Base-by-base conservation (phyloP, 1,139 yeast species). In the Saccharomycopsis hybrid region DNA sequence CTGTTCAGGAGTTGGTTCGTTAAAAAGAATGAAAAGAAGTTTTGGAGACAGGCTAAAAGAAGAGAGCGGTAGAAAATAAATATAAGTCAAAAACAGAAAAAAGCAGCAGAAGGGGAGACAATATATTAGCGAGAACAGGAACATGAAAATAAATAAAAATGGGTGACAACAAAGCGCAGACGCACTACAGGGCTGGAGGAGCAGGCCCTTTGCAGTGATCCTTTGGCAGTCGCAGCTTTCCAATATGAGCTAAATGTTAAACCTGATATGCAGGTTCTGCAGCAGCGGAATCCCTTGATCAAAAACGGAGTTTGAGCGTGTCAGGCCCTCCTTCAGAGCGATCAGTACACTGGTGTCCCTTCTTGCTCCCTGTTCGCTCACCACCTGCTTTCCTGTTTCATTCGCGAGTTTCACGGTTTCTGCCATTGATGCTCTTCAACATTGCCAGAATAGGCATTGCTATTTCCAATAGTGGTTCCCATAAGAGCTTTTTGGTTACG, bases 241-340 rank as follows among this genome's bases (percentile, higher is more conserved):
- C 29, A 29, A 41, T 18, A 18, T 18, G 18, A 18, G 18, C 18
- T 18, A 18, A 18, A 18, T 18, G 18, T 18, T 18, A 18, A 18
- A 18, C 18, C 18, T 18, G 18, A 18, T 18, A 36, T 31, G 47
- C 47, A 44, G 47, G 47, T 44, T 25, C 47, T 13, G 37, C 33
- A 36, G 39, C 44, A 45, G 39, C 39, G 39, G 31, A 45, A 32
- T 45, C 48, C 48, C 48, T 45, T 45, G 44, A 45, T 46, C 48
- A 25, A 45, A 45, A 18, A 18, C 11, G 48, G 48, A 45, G 39
- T 41, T 27, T 39, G 39, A 38, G 41, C 47, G 47, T 30, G 42
- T 33, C 39, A 24, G 18, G 18, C 18, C 18, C 18, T 18, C 18
- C 18, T 18, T 18, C 18, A 18, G 18, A 18, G 18, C 18, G 18